Conservation (phyloP, 2,329 filamentous ascomycete species). For the Fusarium brevicatenulatum region DNA sequence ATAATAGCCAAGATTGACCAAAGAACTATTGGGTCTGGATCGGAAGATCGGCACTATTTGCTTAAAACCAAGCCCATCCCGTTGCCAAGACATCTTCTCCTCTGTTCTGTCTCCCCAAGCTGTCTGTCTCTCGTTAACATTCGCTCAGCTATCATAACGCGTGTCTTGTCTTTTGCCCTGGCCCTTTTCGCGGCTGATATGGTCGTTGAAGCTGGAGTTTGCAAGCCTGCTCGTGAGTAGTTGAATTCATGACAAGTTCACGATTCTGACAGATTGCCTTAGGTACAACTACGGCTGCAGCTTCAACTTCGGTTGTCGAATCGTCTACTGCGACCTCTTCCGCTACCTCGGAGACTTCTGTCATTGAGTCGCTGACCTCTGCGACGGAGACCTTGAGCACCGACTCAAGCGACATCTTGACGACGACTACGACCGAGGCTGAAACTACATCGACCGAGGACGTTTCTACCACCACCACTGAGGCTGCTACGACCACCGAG, state of each 20-base stretch:
- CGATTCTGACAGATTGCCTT: not conserved
- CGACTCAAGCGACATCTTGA: not conserved
- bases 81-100: rapidly evolving
- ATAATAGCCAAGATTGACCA: not conserved
- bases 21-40: not conserved
- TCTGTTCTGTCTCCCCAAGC: not conserved
- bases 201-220: conserved; percentile 6
- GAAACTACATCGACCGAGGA: not conserved
- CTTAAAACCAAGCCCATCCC: not conserved
- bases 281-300: not conserved
- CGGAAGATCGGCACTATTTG: not conserved
- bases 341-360: not conserved
- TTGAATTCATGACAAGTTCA: rapidly evolving
- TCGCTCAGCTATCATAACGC: not conserved
- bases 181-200: not conserved
- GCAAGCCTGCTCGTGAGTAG: not conserved
- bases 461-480: not conserved
- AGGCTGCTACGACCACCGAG: not conserved
- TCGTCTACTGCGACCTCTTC: not conserved
- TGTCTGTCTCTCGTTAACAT: conserved; percentile 7
- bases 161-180: not conserved
- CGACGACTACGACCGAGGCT: not conserved
- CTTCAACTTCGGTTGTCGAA: not conserved
- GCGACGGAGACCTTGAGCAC: not conserved
- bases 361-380: not conserved